phyloP scores from a whole-genome alignment of 2,329 filamentous ascomycete species.

The Aspergillus eucalypticola region DNA sequence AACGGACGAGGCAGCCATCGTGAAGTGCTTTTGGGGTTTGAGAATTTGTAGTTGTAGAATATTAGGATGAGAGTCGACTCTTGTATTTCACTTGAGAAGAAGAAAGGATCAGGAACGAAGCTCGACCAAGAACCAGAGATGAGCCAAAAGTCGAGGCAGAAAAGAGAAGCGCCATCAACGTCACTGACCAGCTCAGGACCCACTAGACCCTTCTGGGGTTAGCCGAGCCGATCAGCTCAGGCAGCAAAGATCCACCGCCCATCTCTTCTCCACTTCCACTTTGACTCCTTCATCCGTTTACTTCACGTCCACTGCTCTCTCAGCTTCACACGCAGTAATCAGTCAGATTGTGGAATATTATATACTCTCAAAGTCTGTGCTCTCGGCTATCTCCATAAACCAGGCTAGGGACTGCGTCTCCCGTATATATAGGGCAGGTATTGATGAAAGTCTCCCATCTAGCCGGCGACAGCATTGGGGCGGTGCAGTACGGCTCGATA shows the following conservation, averaged over 20 bases:
- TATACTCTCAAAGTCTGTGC: background rate
- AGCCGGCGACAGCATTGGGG: constrained; percentile 3
- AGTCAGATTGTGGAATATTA: too few relatives aligned
- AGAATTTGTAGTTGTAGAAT: too few relatives aligned
- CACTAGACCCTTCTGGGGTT: background rate
- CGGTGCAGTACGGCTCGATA: constrained; percentile 9
- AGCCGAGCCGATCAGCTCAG: background rate
- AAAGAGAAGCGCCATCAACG: background rate
- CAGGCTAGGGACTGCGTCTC: background rate
- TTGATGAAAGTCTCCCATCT: background rate
- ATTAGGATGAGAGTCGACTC: too few relatives aligned
- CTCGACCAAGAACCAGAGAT: background rate
- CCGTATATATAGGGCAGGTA: background rate
- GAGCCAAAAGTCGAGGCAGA: background rate
- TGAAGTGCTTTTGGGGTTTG: background rate
- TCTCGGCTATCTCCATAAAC: background rate
- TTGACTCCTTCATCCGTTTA: background rate
- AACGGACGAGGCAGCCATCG: constrained; percentile 24
- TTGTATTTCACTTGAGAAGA: background rate
- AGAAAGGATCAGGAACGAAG: background rate
- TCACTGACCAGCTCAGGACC: background rate
- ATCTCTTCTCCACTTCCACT: background rate
- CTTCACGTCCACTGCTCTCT: background rate
- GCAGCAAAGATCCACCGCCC: background rate
- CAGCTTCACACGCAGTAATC: too few relatives aligned